phyloP scores from a whole-genome alignment of 2,329 filamentous ascomycete species.

The Emericellopsis cladophorae region DNA sequence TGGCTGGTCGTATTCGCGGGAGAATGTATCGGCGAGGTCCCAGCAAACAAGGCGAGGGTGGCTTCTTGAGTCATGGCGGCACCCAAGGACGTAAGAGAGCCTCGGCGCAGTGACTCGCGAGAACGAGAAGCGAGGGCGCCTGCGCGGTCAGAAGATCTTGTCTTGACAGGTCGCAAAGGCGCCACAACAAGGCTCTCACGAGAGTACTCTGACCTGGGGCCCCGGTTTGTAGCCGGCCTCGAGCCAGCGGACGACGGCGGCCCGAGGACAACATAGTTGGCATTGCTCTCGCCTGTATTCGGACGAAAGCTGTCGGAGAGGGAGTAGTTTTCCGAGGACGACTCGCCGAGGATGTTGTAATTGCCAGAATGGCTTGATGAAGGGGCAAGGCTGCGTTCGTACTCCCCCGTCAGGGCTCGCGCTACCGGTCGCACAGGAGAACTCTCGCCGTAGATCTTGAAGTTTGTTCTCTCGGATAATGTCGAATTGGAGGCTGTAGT shows the following conservation, averaged over 20 bases:
- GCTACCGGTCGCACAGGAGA: conserved; percentile 2
- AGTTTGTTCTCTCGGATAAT: conserved; percentile 37
- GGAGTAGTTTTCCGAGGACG: conserved; percentile 31
- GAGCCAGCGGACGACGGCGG: conserved; percentile 28
- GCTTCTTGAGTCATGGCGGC: conserved; percentile 39
- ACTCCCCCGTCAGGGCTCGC: neutral
- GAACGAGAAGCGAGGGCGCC: conserved; percentile 37
- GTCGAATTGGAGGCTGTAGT: conserved; percentile 23
- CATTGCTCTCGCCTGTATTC: conserved; percentile 24
- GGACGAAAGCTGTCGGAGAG: conserved; percentile 20
- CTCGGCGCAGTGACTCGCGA: conserved; percentile 37
- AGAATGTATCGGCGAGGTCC: neutral
- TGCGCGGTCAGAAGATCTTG: conserved; percentile 31
- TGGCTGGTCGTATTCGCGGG: neutral
- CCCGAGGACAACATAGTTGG: conserved; percentile 42
- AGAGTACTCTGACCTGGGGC: conserved; percentile 34
- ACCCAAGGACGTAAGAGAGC: conserved; percentile 43
- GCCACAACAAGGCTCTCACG: conserved; percentile 48
- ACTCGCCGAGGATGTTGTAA: conserved; percentile 35
- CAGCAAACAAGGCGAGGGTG: conserved; percentile 15
- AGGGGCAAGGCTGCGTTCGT: conserved; percentile 22
- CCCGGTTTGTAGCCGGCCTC: conserved; percentile 18
- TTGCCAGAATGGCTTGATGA: conserved; percentile 39
- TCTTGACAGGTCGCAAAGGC: conserved; percentile 35
- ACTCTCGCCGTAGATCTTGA: conserved; percentile 38